phyloP scores from a whole-genome alignment of 2,329 filamentous ascomycete species.

The Nothophaeocryptopus gaeumannii region DNA sequence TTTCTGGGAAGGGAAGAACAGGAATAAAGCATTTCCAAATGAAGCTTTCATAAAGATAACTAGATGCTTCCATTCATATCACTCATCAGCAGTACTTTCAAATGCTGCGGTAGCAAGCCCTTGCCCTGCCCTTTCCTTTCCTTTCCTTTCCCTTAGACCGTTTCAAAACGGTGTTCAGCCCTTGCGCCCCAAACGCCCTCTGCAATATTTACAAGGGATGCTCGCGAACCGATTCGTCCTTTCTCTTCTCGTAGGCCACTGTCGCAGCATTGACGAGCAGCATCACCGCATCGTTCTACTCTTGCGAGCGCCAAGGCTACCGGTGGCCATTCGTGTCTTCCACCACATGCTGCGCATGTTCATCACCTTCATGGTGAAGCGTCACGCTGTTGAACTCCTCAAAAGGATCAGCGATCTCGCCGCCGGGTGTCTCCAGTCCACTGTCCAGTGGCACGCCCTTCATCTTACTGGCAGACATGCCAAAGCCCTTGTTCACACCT shows the following conservation, averaged over 20 bases:
- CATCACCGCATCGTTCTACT: background rate
- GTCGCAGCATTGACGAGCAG: too few relatives aligned
- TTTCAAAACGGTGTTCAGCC: too few relatives aligned
- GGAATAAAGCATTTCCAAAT: background rate
- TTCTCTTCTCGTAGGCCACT: too few relatives aligned
- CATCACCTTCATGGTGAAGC: constrained; percentile 91
- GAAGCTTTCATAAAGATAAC: background rate
- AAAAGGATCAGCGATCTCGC: constrained; percentile 82
- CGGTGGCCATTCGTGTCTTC: constrained; percentile 23
- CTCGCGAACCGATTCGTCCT: too few relatives aligned
- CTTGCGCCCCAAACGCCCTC: constrained; percentile 8
- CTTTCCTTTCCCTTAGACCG: too few relatives aligned
- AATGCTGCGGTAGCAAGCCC: background rate
- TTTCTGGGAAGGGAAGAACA: too few relatives aligned
- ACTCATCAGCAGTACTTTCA: constrained; percentile 4
- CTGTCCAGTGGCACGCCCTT: constrained; percentile 86
- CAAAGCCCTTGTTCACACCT: constrained; percentile 37
- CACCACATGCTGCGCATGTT: constrained; percentile 15
- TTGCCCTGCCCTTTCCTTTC: too few relatives aligned
- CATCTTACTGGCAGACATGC: constrained; percentile 39
- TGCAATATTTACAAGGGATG: constrained; percentile 22
- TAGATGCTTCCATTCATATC: constrained; percentile 6
- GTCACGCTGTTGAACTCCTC: constrained; percentile 99
- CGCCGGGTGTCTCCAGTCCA: constrained; percentile 78
- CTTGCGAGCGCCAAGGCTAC: constrained; percentile 20